phyloP scores from a whole-genome alignment of 1,284 basidiomycete genomes.

The Cutaneotrichosporon cutaneum region DNA sequence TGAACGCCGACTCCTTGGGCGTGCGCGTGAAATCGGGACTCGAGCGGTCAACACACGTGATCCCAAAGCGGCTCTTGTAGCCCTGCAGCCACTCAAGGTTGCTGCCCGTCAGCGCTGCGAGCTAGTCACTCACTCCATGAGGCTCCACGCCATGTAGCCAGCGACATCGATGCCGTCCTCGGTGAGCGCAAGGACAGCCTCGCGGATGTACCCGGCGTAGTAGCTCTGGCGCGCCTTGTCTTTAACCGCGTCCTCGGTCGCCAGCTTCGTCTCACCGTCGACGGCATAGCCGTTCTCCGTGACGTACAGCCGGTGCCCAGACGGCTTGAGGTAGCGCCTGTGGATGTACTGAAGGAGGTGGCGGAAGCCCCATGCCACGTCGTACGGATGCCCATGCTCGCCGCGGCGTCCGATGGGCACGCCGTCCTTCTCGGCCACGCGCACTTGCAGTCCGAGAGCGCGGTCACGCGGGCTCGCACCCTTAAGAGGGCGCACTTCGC shows the following conservation, averaged over 20 bases:
- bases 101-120: conserved; percentile 9
- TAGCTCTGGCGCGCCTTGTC: conserved; percentile 33
- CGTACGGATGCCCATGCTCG: conserved; percentile 34
- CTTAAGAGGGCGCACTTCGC: conserved; percentile 17
- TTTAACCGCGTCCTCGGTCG: conserved; percentile 22
- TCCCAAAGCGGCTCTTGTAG: conserved; percentile 10
- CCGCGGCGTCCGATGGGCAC: conserved; percentile 31
- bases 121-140: conserved; percentile 33
- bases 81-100: conserved; percentile 19
- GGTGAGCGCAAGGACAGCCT: conserved; percentile 28
- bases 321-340: conserved; percentile 5
- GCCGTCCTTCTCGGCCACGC: conserved; percentile 28
- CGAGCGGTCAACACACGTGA: conserved; percentile 14
- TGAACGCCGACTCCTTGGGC: conserved; percentile 32
- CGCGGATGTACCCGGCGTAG: conserved; percentile 31
- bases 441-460: conserved; percentile 19
- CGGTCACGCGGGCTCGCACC: background rate
- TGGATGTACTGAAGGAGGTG: conserved; percentile 21
- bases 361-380: conserved; percentile 27
- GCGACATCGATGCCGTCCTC: conserved; percentile 29
- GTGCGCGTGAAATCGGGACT: conserved; percentile 24
- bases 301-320: conserved; percentile 23
- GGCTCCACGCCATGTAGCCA: conserved; percentile 39
- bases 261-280: conserved; percentile 11
- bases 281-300: conserved; percentile 24